Base-by-base conservation (phyloP, 2,329 filamentous ascomycete genomes). In the Huntiella decipiens region DNA sequence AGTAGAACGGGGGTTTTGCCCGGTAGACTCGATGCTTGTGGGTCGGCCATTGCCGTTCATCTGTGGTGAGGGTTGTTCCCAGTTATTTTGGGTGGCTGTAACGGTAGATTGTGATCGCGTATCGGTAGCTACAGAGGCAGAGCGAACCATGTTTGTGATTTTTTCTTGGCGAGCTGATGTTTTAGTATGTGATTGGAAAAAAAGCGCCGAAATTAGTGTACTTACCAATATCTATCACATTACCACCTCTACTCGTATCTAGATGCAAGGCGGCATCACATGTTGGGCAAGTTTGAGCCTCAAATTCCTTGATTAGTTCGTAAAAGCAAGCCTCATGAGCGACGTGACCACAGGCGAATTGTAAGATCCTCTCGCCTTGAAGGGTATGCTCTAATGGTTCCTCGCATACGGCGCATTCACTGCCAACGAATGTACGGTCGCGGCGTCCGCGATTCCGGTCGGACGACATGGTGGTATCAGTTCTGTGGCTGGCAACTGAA, bases 311-410 rank as follows among this genome's bases (percentile, higher is more conserved):
- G 55, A 98, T 93, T 59, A 92, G 95, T 62, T 98, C 91, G 64
- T 96, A 96, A 60, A 98, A 96, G 63, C 91, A 98, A 33, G 88
- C 91, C 61, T 96, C 91, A 60, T 98, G 91, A 8, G 88, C 86
- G 50, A 98, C 88, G 62, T 98, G 91, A n/a, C 79, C 75, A 63
- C 91, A 98, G 4, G 87, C 92, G 56, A 98, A 91, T 60, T 96
- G 91, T 45, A 98, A 68, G 51, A 98, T 86, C 53, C 86, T 78
- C 65, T 98, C 91, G 50, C 91, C 91, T 43, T 83, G 82, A 40
- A 98, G 70, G 3, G 86, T 98, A 61, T 96, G 88, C 62, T 96
- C 91, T 51, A 98, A 66, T 3, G 87, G 87, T 64, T 98, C 91
- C 60, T 98, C 91, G 59, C 91, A 98, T 12, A 95, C 87, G 43